These are phyloP conservation scores for Hortaea werneckii DNA, from an alignment of 2,329 filamentous ascomycete species.

Conservation along the genomic window DNA sequence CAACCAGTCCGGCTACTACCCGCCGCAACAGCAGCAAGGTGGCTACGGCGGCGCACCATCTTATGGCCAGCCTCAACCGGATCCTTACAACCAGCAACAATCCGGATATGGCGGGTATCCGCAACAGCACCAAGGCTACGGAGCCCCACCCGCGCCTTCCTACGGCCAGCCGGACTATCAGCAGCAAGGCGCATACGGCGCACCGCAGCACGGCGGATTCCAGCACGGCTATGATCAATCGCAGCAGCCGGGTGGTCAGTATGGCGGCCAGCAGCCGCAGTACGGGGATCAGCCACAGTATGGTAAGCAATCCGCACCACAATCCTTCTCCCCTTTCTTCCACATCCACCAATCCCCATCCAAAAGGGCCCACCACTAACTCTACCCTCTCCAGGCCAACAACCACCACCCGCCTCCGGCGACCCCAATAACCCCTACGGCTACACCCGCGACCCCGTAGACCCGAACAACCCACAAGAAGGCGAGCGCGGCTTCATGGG, in stretches of 20 bases:
- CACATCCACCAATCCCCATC: too few species aligned
- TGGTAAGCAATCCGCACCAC: conserved; percentile 17
- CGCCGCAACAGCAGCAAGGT: not conserved
- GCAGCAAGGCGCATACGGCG: conserved; percentile 11
- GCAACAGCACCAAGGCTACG: conserved; percentile 19
- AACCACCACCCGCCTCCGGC: conserved; percentile 23
- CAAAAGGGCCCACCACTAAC: not conserved
- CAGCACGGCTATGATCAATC: conserved; percentile 9
- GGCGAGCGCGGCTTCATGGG: conserved; percentile 50
- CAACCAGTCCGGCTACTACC: not conserved
- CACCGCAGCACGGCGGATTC: conserved; percentile 10
- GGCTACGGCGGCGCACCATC: not conserved
- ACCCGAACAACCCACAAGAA: conserved; percentile 37
- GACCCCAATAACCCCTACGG: conserved; percentile 29
- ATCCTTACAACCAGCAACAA: conserved; percentile 16
- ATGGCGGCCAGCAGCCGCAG: conserved; percentile 5
- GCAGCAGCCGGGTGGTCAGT: conserved; percentile 5
- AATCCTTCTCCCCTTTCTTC: not conserved
- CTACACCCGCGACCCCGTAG: conserved; percentile 21
- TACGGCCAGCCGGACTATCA: conserved; percentile 15
- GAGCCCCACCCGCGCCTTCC: conserved; percentile 16
- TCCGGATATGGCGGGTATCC: conserved; percentile 14
- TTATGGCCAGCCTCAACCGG: conserved; percentile 10
- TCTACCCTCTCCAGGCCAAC: conserved; percentile 2
- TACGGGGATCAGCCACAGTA: conserved; percentile 8